Evolutionary conservation across 305 asterid genomes (phyloP), one percentile per base, ranked within the genome.

Genomic region (Fraxinus sp.): DNA sequence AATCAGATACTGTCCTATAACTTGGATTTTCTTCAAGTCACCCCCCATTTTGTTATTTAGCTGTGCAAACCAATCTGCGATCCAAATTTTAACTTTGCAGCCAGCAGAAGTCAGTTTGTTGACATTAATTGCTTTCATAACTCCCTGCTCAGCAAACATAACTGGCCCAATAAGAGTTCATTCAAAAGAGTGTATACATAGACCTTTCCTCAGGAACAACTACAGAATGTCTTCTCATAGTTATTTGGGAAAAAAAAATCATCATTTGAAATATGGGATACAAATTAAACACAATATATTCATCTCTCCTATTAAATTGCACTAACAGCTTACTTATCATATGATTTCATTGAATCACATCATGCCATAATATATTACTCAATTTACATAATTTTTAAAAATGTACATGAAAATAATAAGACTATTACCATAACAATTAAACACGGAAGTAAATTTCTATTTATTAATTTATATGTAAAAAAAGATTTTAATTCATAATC

Each of bases 21-120:
- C 93, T 86, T 86, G 88, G 74, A 93, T 95, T 84, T 93, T 95
- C 88, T 91, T 92, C 86, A 95, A 83, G 84, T 95, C 98, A 62
- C 98, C 98, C 55, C 93, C 97, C 97, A 95, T 90, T 81, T 95
- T 95, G 88, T 91, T 92, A 90, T 93, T 95, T 20, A 93, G 86
- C 87, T 92, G 97, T 0, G 98, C 98, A 89, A 93, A 95, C 97
- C 97, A 91, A 88, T 95, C 98, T 1, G 97, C 98, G 73, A 95
- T 92, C 97, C 97, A 95, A 22, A 95, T 93, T 84, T 91, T 93
- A 80, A 93, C 97, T 83, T 89, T 92, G 91, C 98, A 95, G 81
- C 98, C 98, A 66, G 96, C 95, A 7, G 92, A 86, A 77, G 93
- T 91, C 80, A 95, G 90, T 80, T 95, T 95, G 87, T 95, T 95